Base-by-base conservation (phyloP, 257 asterid species). In the Mitragyna speciosa region DNA sequence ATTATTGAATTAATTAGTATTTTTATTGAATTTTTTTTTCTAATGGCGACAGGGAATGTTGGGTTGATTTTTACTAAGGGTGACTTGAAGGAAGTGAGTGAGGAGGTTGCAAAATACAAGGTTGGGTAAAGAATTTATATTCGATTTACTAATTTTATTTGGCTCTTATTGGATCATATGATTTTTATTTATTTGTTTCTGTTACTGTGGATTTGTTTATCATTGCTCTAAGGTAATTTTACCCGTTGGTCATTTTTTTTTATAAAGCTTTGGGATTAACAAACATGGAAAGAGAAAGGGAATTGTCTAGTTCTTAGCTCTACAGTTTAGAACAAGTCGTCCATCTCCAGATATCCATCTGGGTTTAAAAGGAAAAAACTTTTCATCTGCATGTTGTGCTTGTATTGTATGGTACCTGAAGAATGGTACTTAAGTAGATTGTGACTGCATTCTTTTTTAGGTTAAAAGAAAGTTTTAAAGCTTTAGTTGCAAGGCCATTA, bases 51-150 rank as follows among this genome's bases (percentile, higher is more conserved):
- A 96, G 99, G 99, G 99, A 8, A 96, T 78, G 99, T 96, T 72
- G 99, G 99, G 1, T 58, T 96, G 88, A 94, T 96, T 78, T 96
- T 96, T 79, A 92, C 99, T 72, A 94, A 94, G 90, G 99, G 98
- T 59, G 99, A 96, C 80, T 65, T 96, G 89, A 96, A 96, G 88
- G 99, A 96, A 90, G 97, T 96, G 74, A 92, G 97, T 4, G 98
- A 96, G 84, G 99, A 96, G 87, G 97, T 96, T 16, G 91, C 92
- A 0, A 96, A 94, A 81, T 94, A 92, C 92, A 91, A 94, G 97
- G 99, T 95, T 47, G 0, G 69, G 15, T 2, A 12, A 76, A 24
- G 47, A 54, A 28, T 0, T 47, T 24, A 12, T 12, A 22, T 6
- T 10, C 4, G 41, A 36, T 36, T 36, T 36, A 36, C 41, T 36